Base-by-base conservation (phyloP, 2,329 filamentous ascomycete species). In the Byssochlamys sp. region DNA sequence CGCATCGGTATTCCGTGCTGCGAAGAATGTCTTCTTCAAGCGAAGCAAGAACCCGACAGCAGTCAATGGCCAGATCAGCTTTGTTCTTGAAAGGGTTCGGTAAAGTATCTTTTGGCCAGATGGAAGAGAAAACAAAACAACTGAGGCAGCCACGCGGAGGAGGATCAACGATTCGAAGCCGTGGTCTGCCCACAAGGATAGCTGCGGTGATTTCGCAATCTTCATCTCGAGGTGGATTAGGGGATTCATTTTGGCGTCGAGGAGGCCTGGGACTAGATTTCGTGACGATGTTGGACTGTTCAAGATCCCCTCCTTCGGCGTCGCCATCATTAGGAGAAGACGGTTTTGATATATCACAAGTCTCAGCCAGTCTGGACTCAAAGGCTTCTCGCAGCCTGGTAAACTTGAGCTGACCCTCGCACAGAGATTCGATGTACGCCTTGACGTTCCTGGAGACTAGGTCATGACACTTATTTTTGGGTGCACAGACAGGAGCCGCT, bases 21-120 rank as follows among this genome's bases (percentile, higher is more conserved):
- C 57, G 31, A n/a, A 66, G 56, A 29, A 66, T 62, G 29, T 55
- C 53, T 14, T 56, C 26, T 55, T 66, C 64, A 33, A 65, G 59
- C 26, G 57, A 62, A 10, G 57, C 59, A 2, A 57, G 58, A 14
- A 66, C 55, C 7, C 54, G 58, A n/a, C 60, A 59, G 55, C 62
- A 66, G 19, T 58, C 54, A 19, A 59, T 52, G 4, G 55, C 56
- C 14, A 58, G 53, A 28, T 60, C 57, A 10, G 53, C 56, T 11
- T 59, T 56, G 45, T 58, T 59, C 33, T 56, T 56, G 11, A 53
- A 29, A 4, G 49, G n/a, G 2, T 33, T 50, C 7, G 56, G 55
- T 9, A 62, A 39, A 9, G 59, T 28, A n/a, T 45, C 51, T 6
- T 48, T 31, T 25, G 63, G 60, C 62, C 62, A 66, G 19, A 56